These are phyloP conservation scores for Globisporangium iwayamae DNA, from an alignment of 352 stramenopile species.

Conservation along the genomic window DNA sequence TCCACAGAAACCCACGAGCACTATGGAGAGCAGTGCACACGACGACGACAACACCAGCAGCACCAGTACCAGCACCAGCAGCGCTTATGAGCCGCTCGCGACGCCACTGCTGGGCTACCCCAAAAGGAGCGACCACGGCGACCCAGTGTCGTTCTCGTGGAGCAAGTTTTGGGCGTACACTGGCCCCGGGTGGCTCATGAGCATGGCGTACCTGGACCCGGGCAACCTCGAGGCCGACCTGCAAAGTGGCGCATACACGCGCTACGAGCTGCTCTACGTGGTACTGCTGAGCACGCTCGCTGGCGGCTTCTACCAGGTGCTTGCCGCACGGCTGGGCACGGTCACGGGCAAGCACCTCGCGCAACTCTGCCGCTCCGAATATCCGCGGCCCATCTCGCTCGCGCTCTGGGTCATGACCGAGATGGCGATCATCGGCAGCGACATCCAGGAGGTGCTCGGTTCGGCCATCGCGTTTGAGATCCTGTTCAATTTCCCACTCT, in stretches of 20 bases:
- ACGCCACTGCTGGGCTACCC: not conserved
- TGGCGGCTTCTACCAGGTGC: constrained; percentile 88
- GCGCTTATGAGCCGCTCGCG: not conserved
- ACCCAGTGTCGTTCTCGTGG: constrained; percentile 40
- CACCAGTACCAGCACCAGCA: not conserved
- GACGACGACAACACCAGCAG: not conserved
- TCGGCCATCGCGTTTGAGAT: constrained; percentile 91
- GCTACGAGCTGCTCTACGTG: constrained; percentile 89
- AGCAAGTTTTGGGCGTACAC: constrained; percentile 74
- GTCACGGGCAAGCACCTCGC: constrained; percentile 92
- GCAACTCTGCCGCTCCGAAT: constrained; percentile 76
- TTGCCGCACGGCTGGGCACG: constrained; percentile 90
- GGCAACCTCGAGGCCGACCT: constrained; percentile 96
- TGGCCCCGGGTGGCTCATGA: constrained; percentile 89
- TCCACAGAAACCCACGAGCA: not conserved
- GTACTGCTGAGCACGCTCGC: constrained; percentile 81
- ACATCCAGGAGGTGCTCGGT: constrained; percentile 91
- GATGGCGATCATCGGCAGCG: constrained; percentile 86
- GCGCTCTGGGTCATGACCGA: constrained; percentile 92
- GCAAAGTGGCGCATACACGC: constrained; percentile 87
- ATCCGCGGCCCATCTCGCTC: constrained; percentile 68
- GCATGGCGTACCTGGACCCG: constrained; percentile 94
- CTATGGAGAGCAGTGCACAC: not conserved
- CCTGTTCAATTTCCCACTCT: constrained; percentile 87
- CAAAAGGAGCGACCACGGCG: not conserved